Base-by-base conservation (phyloP, 192 early-diverging fungal genomes). In the Oehlia diaphana region DNA sequence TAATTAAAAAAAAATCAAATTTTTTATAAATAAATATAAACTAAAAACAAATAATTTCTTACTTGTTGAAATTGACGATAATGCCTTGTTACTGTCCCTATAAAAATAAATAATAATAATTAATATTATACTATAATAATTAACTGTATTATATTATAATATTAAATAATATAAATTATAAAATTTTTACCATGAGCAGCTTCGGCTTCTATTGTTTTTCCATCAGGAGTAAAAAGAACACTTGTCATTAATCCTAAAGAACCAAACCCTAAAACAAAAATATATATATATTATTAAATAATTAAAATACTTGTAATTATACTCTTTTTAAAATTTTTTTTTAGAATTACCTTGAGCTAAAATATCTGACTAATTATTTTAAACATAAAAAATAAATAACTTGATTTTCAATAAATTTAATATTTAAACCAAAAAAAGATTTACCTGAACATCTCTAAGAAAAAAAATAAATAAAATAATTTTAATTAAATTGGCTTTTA, bases 211-310 rank as follows among this genome's bases (percentile, higher is more conserved):
- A 91, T 83, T 31, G 97, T 96, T 82, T 92, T 93, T 63, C 94
- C 94, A 83, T 96, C 97, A 71, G 95, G 94, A 63, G 97, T 97
- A 44, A 96, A 81, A 73, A 96, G 89, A 19, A 97, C 94, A 26
- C 96, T 96, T 69, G 96, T 96, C 96, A 99, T 99, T 65, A 99
- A 86, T n/a, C 95, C 97, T 28, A 98, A 89, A 37, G 92, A 94
- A 62, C 96, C 95, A 82, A 89, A 97, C 64, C 95, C 68, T 70
- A 70, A 0, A 70, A 39, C 10, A 21, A 39, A 70, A 70, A 10
- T 9, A 33, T 39, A 70, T 70, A 44, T 5, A 35, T 67, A 21
- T 44, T 21, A 39, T 9, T 21, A 2, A n/a, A 39, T 44, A n/a
- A 69, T 31, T 31, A 31, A 31, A 69, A 69, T 16, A 21, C 37